A percentile compares a stretch with the other conserved stretches of the same genome.
These are phyloP conservation scores for Viridothelium virens DNA, from an alignment of 495 filamentous ascomycete genomes.

Conservation along the genomic window DNA sequence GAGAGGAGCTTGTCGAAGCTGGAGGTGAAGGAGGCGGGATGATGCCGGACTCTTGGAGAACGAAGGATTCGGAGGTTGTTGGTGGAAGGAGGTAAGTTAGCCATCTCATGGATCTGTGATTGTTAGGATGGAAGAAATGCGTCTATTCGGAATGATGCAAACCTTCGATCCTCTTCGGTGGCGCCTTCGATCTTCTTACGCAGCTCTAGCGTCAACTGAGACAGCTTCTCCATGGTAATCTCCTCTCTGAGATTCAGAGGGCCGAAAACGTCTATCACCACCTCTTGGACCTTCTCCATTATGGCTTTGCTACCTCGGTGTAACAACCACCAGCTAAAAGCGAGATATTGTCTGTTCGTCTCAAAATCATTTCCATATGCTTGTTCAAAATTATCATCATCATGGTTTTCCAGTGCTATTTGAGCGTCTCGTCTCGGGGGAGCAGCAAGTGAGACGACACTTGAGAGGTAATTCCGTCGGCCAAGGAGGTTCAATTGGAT, in stretches of 20 bases:
- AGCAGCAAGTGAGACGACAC: conserved; percentile 80
- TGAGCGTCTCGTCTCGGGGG: conserved; percentile 49
- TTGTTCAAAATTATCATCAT: conserved; percentile 70
- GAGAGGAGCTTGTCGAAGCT: conserved; percentile 21
- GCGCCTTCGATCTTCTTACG: conserved; percentile 76
- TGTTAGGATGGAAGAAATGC: conserved; percentile 15
- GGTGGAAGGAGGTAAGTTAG: conserved; percentile 78
- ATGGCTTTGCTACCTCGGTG: conserved; percentile 81
- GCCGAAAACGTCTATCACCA: conserved; percentile 81
- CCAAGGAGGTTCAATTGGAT: conserved; percentile 97
- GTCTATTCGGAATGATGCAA: conserved; percentile 25
- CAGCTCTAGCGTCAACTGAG: conserved; percentile 67
- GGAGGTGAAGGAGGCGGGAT: conserved; percentile 43
- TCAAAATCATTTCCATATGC: conserved; percentile 86
- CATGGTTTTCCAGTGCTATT: conserved; percentile 83
- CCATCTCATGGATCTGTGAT: conserved; percentile 54
- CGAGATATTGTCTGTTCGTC: conserved; percentile 86
- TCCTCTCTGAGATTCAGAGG: conserved; percentile 80
- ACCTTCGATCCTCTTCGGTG: conserved; percentile 57
- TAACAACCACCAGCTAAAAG: conserved; percentile 96
- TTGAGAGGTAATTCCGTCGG: conserved; percentile 86
- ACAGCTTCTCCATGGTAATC: conserved; percentile 67
- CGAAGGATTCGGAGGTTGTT: conserved; percentile 62
- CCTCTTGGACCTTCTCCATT: conserved; percentile 65
- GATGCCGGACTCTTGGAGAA: conserved; percentile 78